A percentile compares a stretch with the other conserved stretches of the same genome.
Conservation (phyloP, 2,329 filamentous ascomycete species). For the Pseudofabraea citricarpa region DNA sequence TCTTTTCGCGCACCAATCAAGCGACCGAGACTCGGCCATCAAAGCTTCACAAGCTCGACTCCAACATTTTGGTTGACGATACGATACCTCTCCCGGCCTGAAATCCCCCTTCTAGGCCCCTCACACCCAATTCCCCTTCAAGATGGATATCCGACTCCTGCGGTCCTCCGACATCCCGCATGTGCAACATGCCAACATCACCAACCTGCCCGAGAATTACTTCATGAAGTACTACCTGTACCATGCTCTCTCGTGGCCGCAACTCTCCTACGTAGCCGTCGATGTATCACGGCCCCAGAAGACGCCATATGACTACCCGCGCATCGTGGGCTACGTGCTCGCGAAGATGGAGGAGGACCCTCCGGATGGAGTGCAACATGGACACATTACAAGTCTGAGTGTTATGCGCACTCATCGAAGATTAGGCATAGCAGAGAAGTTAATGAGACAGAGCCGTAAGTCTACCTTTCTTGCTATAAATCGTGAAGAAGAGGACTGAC, state of each 20-base stretch:
- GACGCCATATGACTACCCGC: slow-evolving; percentile 82
- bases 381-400: slow-evolving; percentile 90
- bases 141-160: slow-evolving; percentile 89
- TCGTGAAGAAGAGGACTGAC: too few species aligned
- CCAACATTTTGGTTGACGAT: neutral
- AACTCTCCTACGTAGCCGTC: slow-evolving; percentile 93
- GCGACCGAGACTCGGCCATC: neutral
- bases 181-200: slow-evolving; percentile 97
- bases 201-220: slow-evolving; percentile 99
- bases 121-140: slow-evolving; percentile 25
- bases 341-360: slow-evolving; percentile 99
- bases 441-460: slow-evolving; percentile 94
- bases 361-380: slow-evolving; percentile 82
- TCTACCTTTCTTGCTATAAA: too few species aligned
- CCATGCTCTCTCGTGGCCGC: slow-evolving; percentile 96
- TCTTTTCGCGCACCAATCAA: neutral
- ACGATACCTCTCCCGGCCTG: slow-evolving; percentile 13
- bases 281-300: slow-evolving; percentile 77
- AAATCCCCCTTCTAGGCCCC: neutral
- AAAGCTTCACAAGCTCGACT: slow-evolving; percentile 7
- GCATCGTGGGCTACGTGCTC: slow-evolving; percentile 98
- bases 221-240: slow-evolving; percentile 99
- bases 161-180: slow-evolving; percentile 79
- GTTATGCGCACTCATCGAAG: slow-evolving; percentile 95
- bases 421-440: slow-evolving; percentile 89